A percentile compares a stretch with the other conserved stretches of the same genome.
phyloP scores from a whole-genome alignment of 2,329 filamentous ascomycete species.

The Fusarium nodosum region DNA sequence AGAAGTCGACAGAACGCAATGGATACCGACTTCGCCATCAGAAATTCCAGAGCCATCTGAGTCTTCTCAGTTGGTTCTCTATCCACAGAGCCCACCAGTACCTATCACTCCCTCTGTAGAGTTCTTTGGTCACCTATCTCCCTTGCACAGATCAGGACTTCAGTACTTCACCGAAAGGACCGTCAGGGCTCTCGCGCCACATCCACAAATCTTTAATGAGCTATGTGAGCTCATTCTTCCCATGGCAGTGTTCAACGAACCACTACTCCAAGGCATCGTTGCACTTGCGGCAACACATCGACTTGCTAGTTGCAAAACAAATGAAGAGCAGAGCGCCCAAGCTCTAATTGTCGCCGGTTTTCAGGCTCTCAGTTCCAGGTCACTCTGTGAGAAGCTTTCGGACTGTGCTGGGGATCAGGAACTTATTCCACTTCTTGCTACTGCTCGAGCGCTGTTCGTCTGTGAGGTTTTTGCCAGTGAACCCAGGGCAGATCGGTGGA shows the following conservation, averaged over 20 bases:
- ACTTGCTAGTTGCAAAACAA: slow-evolving; percentile 34
- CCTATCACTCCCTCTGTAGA: slow-evolving; percentile 18
- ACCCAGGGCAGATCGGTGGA: slow-evolving; percentile 39
- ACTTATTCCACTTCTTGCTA: slow-evolving; percentile 27
- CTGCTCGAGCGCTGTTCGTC: slow-evolving; percentile 34
- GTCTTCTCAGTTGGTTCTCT: slow-evolving; percentile 11
- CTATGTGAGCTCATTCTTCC: slow-evolving; percentile 36
- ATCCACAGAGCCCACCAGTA: slow-evolving; percentile 3
- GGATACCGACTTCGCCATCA: background rate
- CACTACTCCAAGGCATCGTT: slow-evolving; percentile 33
- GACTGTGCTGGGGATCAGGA: slow-evolving; percentile 32
- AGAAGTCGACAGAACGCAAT: background rate
- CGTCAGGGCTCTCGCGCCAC: slow-evolving; percentile 32
- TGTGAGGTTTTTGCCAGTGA: slow-evolving; percentile 40
- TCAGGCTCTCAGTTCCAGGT: slow-evolving; percentile 39
- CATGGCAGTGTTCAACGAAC: slow-evolving; percentile 39
- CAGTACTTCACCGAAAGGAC: slow-evolving; percentile 42
- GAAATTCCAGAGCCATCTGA: background rate
- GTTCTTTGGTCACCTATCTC: slow-evolving; percentile 36
- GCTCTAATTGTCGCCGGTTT: slow-evolving; percentile 34
- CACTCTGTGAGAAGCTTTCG: slow-evolving; percentile 30
- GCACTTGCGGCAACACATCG: slow-evolving; percentile 38
- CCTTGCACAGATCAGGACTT: slow-evolving; percentile 36
- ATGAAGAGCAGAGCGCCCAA: slow-evolving; percentile 30
- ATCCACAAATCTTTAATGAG: slow-evolving; percentile 36